Evolutionary conservation across 345 rosid species (phyloP).

Genomic region (Citrus unshiu): DNA sequence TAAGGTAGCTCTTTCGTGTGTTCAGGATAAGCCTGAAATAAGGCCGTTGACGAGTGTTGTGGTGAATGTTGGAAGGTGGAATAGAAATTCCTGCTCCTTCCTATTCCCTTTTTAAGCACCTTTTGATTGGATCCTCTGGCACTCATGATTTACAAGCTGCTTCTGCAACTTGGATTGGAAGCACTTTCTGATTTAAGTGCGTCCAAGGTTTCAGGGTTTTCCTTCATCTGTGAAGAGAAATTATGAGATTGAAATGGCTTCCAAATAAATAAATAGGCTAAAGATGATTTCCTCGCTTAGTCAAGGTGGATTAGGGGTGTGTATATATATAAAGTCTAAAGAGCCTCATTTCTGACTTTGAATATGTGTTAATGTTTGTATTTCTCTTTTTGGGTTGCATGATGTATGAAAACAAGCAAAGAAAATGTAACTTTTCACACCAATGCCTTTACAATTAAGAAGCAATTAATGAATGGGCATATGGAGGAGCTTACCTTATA

Average conservation of each 20-base stretch:
- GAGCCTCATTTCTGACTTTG: too few species aligned
- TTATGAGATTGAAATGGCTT: slow-evolving; percentile 19
- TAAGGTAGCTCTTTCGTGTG: slow-evolving; percentile 26
- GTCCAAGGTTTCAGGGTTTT: background rate
- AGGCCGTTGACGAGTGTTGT: slow-evolving; percentile 35
- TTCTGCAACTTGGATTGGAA: background rate
- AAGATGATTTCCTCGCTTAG: too few species aligned
- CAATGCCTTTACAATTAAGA: background rate
- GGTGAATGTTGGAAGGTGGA: slow-evolving; percentile 34
- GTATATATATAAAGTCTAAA: too few species aligned
- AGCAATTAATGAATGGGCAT: background rate
- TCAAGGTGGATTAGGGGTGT: too few species aligned
- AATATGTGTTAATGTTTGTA: too few species aligned
- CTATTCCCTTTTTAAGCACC: slow-evolving; percentile 6
- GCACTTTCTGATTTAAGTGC: background rate
- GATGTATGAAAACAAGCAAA: too few species aligned
- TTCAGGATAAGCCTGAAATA: slow-evolving; percentile 26
- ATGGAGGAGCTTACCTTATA: background rate
- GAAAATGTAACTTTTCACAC: background rate
- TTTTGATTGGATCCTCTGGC: background rate
- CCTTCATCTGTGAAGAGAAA: slow-evolving; percentile 5
- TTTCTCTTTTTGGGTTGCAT: too few species aligned
- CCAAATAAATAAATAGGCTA: background rate
- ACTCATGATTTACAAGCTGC: background rate
- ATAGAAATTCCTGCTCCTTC: slow-evolving; percentile 13